These are phyloP conservation scores for Gypsophila paniculata DNA, from an alignment of 179 eudicot genomes.

Conservation along the genomic window DNA sequence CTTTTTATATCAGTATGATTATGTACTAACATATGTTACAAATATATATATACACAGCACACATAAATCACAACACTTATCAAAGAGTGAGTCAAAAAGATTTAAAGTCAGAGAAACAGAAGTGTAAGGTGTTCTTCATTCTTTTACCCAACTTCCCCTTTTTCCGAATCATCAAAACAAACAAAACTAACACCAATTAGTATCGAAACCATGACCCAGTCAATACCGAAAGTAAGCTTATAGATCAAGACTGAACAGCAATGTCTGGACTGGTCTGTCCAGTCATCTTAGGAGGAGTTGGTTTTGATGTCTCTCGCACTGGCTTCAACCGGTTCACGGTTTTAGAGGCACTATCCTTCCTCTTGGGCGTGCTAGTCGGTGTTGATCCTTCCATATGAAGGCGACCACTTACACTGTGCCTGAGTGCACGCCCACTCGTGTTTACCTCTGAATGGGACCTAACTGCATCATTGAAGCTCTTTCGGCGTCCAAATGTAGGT, in stretches of 20 bases:
- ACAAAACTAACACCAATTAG: constrained; percentile 24
- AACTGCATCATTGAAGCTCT: constrained; percentile 42
- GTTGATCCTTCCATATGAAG: constrained; percentile 25
- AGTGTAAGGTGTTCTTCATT: constrained; percentile 7
- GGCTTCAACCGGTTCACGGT: constrained; percentile 22
- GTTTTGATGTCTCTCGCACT: constrained; percentile 22
- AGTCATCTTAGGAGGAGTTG: constrained; percentile 29
- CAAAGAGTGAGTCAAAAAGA: constrained; percentile 26
- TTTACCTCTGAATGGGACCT: constrained; percentile 30
- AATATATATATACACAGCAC: constrained; percentile 36
- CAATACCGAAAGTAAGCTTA: constrained; percentile 21
- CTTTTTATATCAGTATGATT: constrained; percentile 24
- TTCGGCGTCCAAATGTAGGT: constrained; percentile 43
- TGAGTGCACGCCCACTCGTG: constrained; percentile 21
- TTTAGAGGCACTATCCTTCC: constrained; percentile 30
- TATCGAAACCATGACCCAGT: constrained; percentile 20
- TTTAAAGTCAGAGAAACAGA: background rate
- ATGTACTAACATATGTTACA: constrained; percentile 30
- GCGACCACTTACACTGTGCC: constrained; percentile 42
- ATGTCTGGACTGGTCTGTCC: constrained; percentile 28
- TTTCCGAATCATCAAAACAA: constrained; percentile 6
- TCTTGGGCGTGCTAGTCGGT: constrained; percentile 31
- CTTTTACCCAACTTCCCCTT: constrained; percentile 12
- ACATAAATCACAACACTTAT: constrained; percentile 23
- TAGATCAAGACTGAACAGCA: constrained; percentile 36